Evolutionary conservation across 139 green algal species (phyloP).

Genomic region (Coelastrella sp.): DNA sequence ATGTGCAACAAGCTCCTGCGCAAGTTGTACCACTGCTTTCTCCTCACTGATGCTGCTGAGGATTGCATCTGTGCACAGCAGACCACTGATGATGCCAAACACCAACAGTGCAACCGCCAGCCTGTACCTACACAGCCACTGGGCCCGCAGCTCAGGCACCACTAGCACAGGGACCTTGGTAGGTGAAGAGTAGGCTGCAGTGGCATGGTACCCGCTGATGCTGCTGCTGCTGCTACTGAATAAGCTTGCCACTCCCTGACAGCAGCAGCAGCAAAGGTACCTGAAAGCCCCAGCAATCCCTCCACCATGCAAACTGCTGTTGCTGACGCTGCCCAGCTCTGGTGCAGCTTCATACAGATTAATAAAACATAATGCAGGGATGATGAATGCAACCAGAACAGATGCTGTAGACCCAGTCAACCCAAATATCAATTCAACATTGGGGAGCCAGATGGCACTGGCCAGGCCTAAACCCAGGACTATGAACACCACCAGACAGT

Average conservation of each 20-base stretch:
- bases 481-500: constrained; percentile 50
- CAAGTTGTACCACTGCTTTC: constrained; percentile 82
- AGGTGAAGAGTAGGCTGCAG: background rate
- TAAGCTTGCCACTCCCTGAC: background rate
- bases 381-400: constrained; percentile 82
- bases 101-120: constrained; percentile 72
- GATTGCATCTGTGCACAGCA: constrained; percentile 80
- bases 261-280: constrained; percentile 10
- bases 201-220: background rate
- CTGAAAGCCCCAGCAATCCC: background rate
- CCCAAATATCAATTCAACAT: constrained; percentile 91
- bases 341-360: constrained; percentile 42
- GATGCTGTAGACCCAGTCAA: constrained; percentile 83
- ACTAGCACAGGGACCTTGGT: constrained; percentile 4
- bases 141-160: constrained; percentile 30
- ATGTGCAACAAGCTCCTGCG: constrained; percentile 76
- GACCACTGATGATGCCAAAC: constrained; percentile 77
- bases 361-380: constrained; percentile 79
- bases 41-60: constrained; percentile 78
- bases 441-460: constrained; percentile 77
- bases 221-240: background rate
- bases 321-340: constrained; percentile 22
- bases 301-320: background rate
- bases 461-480: constrained; percentile 59
- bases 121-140: constrained; percentile 49